These are phyloP conservation scores for Flaveria trinervia DNA, from an alignment of 129 eudicot genomes.

Conservation along the genomic window DNA sequence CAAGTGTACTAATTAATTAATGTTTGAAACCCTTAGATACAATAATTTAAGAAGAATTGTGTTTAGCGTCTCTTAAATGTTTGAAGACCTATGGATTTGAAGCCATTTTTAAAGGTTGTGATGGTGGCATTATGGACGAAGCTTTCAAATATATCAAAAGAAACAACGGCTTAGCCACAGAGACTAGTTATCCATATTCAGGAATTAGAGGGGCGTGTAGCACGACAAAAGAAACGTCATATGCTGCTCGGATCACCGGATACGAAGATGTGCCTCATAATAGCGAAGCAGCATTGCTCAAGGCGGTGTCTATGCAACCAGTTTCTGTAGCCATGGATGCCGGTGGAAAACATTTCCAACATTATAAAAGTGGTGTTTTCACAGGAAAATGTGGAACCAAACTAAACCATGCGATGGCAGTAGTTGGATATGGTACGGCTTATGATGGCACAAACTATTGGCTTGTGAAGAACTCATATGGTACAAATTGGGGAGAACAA, in stretches of 20 bases:
- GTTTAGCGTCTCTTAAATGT: too few species aligned
- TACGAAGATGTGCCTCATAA: conserved; percentile 31
- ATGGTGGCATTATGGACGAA: conserved; percentile 26
- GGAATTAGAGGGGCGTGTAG: conserved; percentile 22
- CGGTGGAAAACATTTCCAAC: conserved; percentile 8
- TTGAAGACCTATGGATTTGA: too few species aligned
- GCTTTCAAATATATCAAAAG: conserved; percentile 23
- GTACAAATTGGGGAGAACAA: conserved; percentile 34
- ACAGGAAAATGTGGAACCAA: conserved; percentile 29
- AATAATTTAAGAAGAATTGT: too few species aligned
- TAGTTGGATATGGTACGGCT: conserved; percentile 27
- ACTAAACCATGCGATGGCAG: conserved; percentile 29
- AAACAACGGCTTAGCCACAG: conserved; percentile 31
- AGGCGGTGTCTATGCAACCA: conserved; percentile 34
- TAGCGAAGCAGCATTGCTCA: conserved; percentile 13
- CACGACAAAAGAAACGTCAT: conserved; percentile 2
- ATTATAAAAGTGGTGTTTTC: conserved; percentile 21
- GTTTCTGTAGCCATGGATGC: conserved; percentile 34
- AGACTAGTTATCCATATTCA: conserved; percentile 23
- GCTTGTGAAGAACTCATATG: conserved; percentile 39
- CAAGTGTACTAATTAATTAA: too few species aligned
- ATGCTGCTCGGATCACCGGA: conserved; percentile 23
- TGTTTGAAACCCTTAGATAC: too few species aligned
- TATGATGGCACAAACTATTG: conserved; percentile 33
- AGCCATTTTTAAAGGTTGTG: conserved; percentile 27